Evolutionary conservation across 192 early-diverging fungal genomes (phyloP).

Genomic region (Gonapodya sp.): DNA sequence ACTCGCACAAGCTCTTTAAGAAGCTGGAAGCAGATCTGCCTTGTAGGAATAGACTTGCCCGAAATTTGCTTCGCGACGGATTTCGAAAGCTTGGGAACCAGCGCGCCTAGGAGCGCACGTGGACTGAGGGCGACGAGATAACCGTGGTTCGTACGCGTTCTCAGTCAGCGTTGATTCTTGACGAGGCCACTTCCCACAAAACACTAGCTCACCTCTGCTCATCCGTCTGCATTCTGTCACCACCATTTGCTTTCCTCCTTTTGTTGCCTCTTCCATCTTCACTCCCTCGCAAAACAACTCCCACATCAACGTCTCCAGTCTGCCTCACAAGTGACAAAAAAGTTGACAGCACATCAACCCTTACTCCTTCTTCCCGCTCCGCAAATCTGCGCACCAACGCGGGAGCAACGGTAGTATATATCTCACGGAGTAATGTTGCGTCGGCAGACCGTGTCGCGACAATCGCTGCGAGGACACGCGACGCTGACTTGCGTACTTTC

Average conservation of each 20-base stretch:
- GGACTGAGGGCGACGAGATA: slow-evolving; percentile 20
- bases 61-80: slow-evolving; percentile 58
- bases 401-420: slow-evolving; percentile 61
- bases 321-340: slow-evolving; percentile 53
- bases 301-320: slow-evolving; percentile 19
- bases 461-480: slow-evolving; percentile 52
- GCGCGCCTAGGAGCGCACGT: slow-evolving; percentile 41
- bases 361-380: slow-evolving; percentile 78
- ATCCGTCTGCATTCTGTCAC: not conserved
- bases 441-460: slow-evolving; percentile 47
- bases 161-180: not conserved
- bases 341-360: slow-evolving; percentile 64
- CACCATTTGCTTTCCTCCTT: not conserved
- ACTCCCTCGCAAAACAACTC: not conserved
- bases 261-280: not conserved
- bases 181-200: not conserved
- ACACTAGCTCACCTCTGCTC: slow-evolving; percentile 1
- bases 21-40: slow-evolving; percentile 63
- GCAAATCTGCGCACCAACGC: slow-evolving; percentile 66
- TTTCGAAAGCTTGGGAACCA: slow-evolving; percentile 57
- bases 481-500: slow-evolving; percentile 78
- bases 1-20: slow-evolving; percentile 60
- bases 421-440: slow-evolving; percentile 42
- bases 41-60: slow-evolving; percentile 61
- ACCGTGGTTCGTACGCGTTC: not conserved